These are phyloP conservation scores for Cryptosporidium felis DNA, from an alignment of 169 alveolate genomes.

Conservation along the genomic window DNA sequence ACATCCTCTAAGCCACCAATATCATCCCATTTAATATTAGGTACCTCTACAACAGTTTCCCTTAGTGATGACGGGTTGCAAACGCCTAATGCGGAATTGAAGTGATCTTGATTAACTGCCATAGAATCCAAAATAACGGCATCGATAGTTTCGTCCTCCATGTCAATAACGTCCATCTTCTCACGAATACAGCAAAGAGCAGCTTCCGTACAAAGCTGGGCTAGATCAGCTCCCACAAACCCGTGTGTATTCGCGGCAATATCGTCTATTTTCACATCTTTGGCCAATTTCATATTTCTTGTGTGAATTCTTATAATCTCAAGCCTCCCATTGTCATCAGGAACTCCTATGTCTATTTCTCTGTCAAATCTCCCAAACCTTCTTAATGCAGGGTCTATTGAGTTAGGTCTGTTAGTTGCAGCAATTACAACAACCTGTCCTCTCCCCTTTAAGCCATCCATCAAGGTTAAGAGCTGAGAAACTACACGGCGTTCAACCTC, in stretches of 20 bases:
- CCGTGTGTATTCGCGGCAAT: constrained; percentile 99
- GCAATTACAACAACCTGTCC: constrained; percentile 99
- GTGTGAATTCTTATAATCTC: constrained; percentile 98
- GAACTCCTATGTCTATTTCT: constrained; percentile 99
- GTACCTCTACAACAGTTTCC: constrained; percentile 98
- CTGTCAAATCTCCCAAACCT: constrained; percentile 98
- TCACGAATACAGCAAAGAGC: constrained; percentile 99
- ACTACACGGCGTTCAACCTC: constrained; percentile 99
- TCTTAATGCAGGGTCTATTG: constrained; percentile 98
- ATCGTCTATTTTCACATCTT: constrained; percentile 97
- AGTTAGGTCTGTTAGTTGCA: constrained; percentile 98
- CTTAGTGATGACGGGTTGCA: constrained; percentile 97
- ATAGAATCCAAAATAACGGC: constrained; percentile 96
- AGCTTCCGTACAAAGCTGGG: constrained; percentile 97
- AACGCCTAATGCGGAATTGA: constrained; percentile 94
- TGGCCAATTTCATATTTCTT: constrained; percentile 97
- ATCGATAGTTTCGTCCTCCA: constrained; percentile 95
- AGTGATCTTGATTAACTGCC: constrained; percentile 99
- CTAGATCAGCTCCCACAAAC: constrained; percentile 97
- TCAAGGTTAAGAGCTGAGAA: constrained; percentile 96
- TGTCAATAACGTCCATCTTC: constrained; percentile 98
- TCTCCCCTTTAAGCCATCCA: constrained; percentile 99
- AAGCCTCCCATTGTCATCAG: constrained; percentile 99
- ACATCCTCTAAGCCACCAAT: constrained; percentile 98
- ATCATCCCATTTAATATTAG: constrained; percentile 99